Evolutionary conservation across 2,329 filamentous ascomycete genomes (phyloP).

Genomic region (Monosporascus sp.): DNA sequence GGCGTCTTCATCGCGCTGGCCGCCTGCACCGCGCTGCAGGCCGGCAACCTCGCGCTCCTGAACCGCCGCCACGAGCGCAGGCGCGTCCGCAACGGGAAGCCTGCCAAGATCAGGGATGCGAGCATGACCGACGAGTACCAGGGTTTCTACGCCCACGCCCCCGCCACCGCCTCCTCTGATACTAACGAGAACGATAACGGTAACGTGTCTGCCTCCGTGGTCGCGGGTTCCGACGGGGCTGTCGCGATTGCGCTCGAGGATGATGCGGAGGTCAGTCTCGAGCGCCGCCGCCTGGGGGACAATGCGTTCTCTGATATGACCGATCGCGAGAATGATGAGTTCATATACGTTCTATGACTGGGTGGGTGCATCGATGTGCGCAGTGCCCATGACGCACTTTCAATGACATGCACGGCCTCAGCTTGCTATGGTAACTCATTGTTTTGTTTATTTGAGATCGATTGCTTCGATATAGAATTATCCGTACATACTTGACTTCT

Average conservation of each 20-base stretch:
- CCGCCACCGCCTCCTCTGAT: slow-evolving; percentile 42
- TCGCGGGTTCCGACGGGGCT: not conserved
- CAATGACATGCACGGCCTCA: too few species aligned
- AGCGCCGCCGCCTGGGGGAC: slow-evolving; percentile 33
- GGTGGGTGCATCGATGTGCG: too few species aligned
- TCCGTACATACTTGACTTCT: too few species aligned
- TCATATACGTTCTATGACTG: slow-evolving; percentile 34
- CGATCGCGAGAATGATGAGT: slow-evolving; percentile 64
- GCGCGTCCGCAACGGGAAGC: slow-evolving; percentile 55
- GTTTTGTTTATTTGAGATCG: too few species aligned
- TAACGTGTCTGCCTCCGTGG: slow-evolving; percentile 1
- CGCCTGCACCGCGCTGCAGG: slow-evolving; percentile 47
- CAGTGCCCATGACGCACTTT: too few species aligned
- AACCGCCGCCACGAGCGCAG: slow-evolving; percentile 52
- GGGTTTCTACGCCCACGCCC: slow-evolving; percentile 40
- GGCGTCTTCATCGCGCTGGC: slow-evolving; percentile 50
- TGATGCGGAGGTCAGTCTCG: not conserved
- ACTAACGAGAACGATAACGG: slow-evolving; percentile 25
- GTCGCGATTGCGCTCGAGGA: too few species aligned
- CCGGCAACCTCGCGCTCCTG: slow-evolving; percentile 47
- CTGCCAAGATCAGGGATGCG: slow-evolving; percentile 51
- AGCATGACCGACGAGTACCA: slow-evolving; percentile 54
- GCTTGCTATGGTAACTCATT: too few species aligned
- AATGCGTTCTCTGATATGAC: slow-evolving; percentile 56
- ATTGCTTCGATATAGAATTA: too few species aligned